These are phyloP conservation scores for Pyrenophora graminea DNA, from an alignment of 2,329 filamentous ascomycete species.

Conservation along the genomic window DNA sequence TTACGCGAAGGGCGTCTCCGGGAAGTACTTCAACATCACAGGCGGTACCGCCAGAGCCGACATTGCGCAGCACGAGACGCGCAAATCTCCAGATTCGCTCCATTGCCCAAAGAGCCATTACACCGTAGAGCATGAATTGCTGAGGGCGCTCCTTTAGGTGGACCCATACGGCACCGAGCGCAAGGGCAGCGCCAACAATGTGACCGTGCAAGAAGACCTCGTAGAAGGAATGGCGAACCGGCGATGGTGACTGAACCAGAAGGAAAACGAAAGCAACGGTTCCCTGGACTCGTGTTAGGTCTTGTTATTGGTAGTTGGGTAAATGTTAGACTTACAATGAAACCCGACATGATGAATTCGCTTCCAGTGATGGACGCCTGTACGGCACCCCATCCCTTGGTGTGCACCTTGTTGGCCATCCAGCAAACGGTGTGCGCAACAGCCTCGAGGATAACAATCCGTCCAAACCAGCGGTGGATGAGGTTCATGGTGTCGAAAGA, in stretches of 20 bases:
- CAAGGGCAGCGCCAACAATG: slow-evolving; percentile 64
- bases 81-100: slow-evolving; percentile 66
- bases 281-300: slow-evolving; percentile 56
- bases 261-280: slow-evolving; percentile 66
- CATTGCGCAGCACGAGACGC: slow-evolving; percentile 67
- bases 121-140: slow-evolving; percentile 64
- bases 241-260: slow-evolving; percentile 69
- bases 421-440: slow-evolving; percentile 68
- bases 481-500: slow-evolving; percentile 85
- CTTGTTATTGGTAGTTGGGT: slow-evolving; percentile 65
- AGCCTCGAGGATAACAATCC: slow-evolving; percentile 72
- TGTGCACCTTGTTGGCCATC: slow-evolving; percentile 52
- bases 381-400: slow-evolving; percentile 57
- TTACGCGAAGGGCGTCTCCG: slow-evolving; percentile 74
- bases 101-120: slow-evolving; percentile 68
- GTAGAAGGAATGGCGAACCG: slow-evolving; percentile 77
- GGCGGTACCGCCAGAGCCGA: slow-evolving; percentile 67
- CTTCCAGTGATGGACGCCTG: slow-evolving; percentile 46
- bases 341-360: slow-evolving; percentile 63
- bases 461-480: slow-evolving; percentile 78
- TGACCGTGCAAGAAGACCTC: slow-evolving; percentile 77
- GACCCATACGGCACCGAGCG: slow-evolving; percentile 69
- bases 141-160: slow-evolving; percentile 62
- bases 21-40: slow-evolving; percentile 76
- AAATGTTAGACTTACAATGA: slow-evolving; percentile 61